A percentile compares a stretch with the other conserved stretches of the same genome.
These are phyloP conservation scores for Peronosclerospora sorghi DNA, from an alignment of 352 stramenopile genomes.

Conservation along the genomic window DNA sequence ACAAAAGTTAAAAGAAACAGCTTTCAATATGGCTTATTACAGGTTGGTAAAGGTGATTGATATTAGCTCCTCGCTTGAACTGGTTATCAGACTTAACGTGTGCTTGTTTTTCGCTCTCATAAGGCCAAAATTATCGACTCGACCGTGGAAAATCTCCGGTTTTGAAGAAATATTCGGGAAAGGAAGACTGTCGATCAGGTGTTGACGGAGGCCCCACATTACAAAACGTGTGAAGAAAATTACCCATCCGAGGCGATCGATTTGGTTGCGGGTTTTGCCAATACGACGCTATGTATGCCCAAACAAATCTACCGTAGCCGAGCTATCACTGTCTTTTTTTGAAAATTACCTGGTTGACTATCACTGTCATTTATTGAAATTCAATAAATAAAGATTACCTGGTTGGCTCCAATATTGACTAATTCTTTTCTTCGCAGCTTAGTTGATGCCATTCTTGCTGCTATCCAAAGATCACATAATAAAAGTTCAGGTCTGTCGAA, in stretches of 20 bases:
- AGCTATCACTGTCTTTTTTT: constrained; percentile 15
- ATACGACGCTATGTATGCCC: constrained; percentile 13
- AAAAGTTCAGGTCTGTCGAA: constrained; percentile 1
- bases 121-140: constrained; percentile 14
- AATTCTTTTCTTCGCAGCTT: constrained; percentile 28
- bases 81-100: constrained; percentile 32
- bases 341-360: constrained; percentile 10
- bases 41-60: constrained; percentile 66
- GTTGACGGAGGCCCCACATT: constrained; percentile 13
- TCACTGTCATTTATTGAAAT: constrained; percentile 15
- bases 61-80: constrained; percentile 27
- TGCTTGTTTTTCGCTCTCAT: constrained; percentile 35
- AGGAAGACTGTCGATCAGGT: constrained; percentile 4
- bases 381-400: no score
- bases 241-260: constrained; percentile 8
- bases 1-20: constrained; percentile 8
- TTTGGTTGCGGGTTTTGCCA: constrained; percentile 22
- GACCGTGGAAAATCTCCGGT: constrained; percentile 2
- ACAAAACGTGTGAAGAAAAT: constrained; percentile 9
- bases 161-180: constrained; percentile 16
- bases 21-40: constrained; percentile 15
- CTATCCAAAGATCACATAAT: constrained; percentile 2
- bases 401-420: constrained; percentile 1
- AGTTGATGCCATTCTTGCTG: constrained; percentile 21
- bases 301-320: constrained; percentile 5